These are phyloP conservation scores for Penicillium sp. DNA, from an alignment of 2,329 filamentous ascomycete genomes.

Conservation along the genomic window DNA sequence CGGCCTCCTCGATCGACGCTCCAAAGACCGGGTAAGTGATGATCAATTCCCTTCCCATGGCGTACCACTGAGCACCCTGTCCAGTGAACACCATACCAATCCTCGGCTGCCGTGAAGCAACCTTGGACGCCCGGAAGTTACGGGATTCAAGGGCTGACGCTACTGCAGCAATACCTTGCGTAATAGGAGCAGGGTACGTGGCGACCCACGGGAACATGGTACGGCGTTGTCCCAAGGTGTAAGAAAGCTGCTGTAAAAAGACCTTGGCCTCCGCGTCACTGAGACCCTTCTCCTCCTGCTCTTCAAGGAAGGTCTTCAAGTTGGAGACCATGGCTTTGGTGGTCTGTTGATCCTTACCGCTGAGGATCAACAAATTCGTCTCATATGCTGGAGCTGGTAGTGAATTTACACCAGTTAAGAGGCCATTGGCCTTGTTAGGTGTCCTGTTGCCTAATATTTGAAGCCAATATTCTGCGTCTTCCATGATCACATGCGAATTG, in stretches of 20 bases:
- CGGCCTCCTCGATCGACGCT: constrained; percentile 6
- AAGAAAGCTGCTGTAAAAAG: not conserved
- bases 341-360: not conserved
- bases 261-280: not conserved
- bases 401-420: not conserved
- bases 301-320: not conserved
- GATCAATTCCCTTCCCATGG: constrained; percentile 29
- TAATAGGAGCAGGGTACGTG: not conserved
- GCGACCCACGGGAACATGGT: not conserved
- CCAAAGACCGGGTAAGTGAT: constrained; percentile 16
- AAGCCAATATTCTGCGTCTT: constrained; percentile 17
- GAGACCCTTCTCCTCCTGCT: not conserved
- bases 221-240: not conserved
- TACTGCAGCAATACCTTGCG: not conserved
- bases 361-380: not conserved
- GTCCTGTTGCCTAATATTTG: not conserved
- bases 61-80: constrained; percentile 32
- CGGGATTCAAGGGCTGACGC: not conserved
- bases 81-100: not conserved
- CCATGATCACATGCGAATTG: constrained; percentile 30
- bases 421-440: not conserved
- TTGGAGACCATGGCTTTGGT: not conserved
- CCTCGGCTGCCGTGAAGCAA: not conserved
- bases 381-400: not conserved
- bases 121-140: not conserved